Conservation (phyloP, 306 rosid species). For the Quillaja saponaria region DNA sequence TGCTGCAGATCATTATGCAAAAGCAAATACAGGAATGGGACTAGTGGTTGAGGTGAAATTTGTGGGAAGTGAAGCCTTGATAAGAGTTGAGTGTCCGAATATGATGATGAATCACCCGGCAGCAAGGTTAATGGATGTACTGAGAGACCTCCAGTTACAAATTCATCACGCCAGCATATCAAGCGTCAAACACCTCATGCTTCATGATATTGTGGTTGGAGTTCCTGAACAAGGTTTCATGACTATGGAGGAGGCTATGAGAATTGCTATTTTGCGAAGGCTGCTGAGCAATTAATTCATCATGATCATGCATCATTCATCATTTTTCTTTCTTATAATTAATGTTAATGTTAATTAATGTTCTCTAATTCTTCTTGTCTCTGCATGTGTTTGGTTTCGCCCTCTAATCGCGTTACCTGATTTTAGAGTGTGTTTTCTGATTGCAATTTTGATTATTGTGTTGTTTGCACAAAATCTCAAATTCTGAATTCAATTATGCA, state of each 20-base stretch:
- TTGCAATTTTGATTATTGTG: no score
- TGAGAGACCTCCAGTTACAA: slow-evolving; percentile 49
- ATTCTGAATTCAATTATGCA: no score
- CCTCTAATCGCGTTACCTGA: no score
- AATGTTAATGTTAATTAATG: no score
- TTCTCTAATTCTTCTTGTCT: no score
- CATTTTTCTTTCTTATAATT: no score
- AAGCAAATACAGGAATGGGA: slow-evolving; percentile 5
- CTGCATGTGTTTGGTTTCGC: no score
- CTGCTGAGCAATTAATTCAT: no score
- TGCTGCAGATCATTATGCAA: no score
- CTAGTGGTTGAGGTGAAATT: slow-evolving; percentile 58
- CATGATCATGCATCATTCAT: no score
- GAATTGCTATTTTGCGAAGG: slow-evolving; percentile 38
- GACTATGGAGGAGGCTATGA: slow-evolving; percentile 44
- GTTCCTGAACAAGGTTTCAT: slow-evolving; percentile 39
- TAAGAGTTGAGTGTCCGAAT: slow-evolving; percentile 53
- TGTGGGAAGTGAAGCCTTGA: slow-evolving; percentile 54
- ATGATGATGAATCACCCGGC: slow-evolving; percentile 52
- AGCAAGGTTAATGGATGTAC: slow-evolving; percentile 55
- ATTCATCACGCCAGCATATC: slow-evolving; percentile 57
- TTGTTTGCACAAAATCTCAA: no score
- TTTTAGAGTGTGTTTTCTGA: no score
- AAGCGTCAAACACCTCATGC: slow-evolving; percentile 53
- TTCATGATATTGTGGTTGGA: slow-evolving; percentile 63